Evolutionary conservation across 2,329 filamentous ascomycete species (phyloP), one percentile per base, ranked within the genome.

Genomic region (Botrytis medusae): DNA sequence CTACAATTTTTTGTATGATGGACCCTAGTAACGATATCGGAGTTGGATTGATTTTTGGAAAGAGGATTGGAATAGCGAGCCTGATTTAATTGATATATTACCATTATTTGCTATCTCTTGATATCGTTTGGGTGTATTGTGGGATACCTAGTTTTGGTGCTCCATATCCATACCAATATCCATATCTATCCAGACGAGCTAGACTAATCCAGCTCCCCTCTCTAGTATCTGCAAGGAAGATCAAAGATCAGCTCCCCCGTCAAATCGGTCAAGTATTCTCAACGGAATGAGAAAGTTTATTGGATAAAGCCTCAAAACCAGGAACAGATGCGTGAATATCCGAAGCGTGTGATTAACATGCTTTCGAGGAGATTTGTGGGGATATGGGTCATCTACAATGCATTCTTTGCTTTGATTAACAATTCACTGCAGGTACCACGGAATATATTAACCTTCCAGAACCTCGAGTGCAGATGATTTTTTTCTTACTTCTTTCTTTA

Each of bases 371-470:
- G 18, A 57, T 57, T 69, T 57, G 51, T 69, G 48, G 65, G 7
- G 65, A 67, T 42, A 22, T 57, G 40, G 65, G 18, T 57, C 48
- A 68, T 68, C 6, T 42, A 68, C 46, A 40, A 14, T 68, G 25
- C 64, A 68, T 40, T 67, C 18, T 51, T 51, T 51, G 48, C 34
- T 29, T 10, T 12, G 40, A 29, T 42, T 10, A 32, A 32, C 6
- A 57, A 69, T 69, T 69, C 48, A 59, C 65, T 69, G 65, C 65
- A 69, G 65, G 65, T 57, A 57, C 65, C 18, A 42, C 25, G 48
- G 34, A 57, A 57, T 69, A 69, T 69, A 69, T 69, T 69, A 69
- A 69, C 9, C 65, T 57, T 69, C 34, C n/a, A 59, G 51, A 59
- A 65, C 63, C 63, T 65, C 63, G 63, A 48, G 4, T 34, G 0